These are phyloP conservation scores for Erythrobasidium yunnanense DNA, from an alignment of 768 basidiomycete species.

Conservation along the genomic window DNA sequence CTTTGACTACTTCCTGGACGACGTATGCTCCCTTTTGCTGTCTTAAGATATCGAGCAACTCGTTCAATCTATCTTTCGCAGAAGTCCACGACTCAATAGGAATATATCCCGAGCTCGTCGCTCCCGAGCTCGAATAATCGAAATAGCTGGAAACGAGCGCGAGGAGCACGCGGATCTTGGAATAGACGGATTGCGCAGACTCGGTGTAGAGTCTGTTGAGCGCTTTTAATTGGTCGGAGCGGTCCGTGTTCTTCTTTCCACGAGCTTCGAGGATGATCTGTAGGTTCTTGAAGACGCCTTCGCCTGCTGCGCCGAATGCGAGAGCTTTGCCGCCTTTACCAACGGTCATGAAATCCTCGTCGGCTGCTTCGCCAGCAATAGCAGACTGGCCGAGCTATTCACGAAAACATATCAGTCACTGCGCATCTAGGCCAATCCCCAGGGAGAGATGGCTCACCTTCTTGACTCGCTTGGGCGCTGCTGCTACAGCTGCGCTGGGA, in stretches of 20 bases:
- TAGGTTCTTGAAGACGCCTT: constrained; percentile 81
- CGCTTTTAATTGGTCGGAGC: constrained; percentile 83
- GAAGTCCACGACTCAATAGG: constrained; percentile 81
- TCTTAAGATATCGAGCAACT: constrained; percentile 68
- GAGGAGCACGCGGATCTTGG: constrained; percentile 84
- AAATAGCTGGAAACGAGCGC: constrained; percentile 88
- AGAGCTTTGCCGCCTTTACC: constrained; percentile 78
- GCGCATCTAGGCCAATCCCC: too few species aligned
- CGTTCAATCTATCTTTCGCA: constrained; percentile 78
- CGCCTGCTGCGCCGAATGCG: constrained; percentile 59
- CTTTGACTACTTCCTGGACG: constrained; percentile 65
- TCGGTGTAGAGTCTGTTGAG: constrained; percentile 77
- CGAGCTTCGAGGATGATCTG: constrained; percentile 84
- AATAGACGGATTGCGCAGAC: constrained; percentile 69
- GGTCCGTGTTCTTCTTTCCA: constrained; percentile 84
- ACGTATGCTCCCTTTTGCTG: constrained; percentile 59
- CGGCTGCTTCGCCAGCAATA: constrained; percentile 43
- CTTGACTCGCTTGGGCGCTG: constrained; percentile 43
- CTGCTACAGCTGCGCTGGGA: constrained; percentile 45
- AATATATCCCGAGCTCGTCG: constrained; percentile 43
- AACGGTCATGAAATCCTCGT: constrained; percentile 74
- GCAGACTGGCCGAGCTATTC: constrained; percentile 38
- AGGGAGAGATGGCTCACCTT: constrained; percentile 40
- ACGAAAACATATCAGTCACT: too few species aligned
- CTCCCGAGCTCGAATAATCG: constrained; percentile 63